Evolutionary conservation across 1,139 yeast species (phyloP), one percentile per base, ranked within the genome.

Genomic region (Blastobotrys elegans): DNA sequence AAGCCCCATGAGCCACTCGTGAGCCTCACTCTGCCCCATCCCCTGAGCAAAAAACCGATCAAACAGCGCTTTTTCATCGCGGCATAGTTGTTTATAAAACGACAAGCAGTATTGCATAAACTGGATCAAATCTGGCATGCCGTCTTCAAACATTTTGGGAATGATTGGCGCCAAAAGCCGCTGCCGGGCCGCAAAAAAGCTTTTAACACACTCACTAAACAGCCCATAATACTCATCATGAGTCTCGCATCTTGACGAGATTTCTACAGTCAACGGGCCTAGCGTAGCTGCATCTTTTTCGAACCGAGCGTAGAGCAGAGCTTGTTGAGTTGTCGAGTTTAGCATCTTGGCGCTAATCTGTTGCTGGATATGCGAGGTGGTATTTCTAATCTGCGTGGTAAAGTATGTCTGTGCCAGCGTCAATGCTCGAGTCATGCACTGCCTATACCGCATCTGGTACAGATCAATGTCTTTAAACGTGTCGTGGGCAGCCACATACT

Each of bases 341-440:
- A 60, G 35, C 56, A 56, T 30, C 61, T 59, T 52, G 58, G 67
- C 13, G 51, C 52, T 24, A 59, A 62, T 49, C 67, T 70, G 38
- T 53, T 57, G 49, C 14, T 66, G 62, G 30, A 84, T 71, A 8
- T 71, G 75, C 21, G 65, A 66, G 34, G 74, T 72, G 1, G 79
- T 63, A 16, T 69, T 71, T 49, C 75, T 78, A 41, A 89, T 62
- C 40, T 76, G 76, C 40, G 71, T 74, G 24, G 74, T 73, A 50
- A 86, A 69, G 60, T 80, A 86, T 56, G 83, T 85, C 54, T 83
- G 77, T 20, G 88, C 77, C 54, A 92, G 70, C 0, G 95, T 80
- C 48, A 89, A 72, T 0, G 95, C 82, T 51, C 96, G 75, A 0
- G 94, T 82, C 77, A 89, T 75, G 60, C 96, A 87, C 58, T 87